Conservation (phyloP, 257 asterid genomes). For the Perilla frutescens region DNA sequence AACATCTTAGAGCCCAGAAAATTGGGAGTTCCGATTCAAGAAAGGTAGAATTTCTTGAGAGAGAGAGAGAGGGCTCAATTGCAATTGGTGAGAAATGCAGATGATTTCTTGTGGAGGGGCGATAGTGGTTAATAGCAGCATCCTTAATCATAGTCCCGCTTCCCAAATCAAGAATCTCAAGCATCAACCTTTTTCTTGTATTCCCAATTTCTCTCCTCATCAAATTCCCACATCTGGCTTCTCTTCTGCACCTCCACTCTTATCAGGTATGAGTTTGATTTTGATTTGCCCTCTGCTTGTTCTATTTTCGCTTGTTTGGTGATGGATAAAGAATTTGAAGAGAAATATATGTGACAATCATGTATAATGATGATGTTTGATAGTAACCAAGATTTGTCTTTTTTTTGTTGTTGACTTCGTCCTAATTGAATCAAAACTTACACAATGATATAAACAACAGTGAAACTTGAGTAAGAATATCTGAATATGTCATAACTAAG, state of each 20-base stretch:
- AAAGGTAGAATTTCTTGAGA: not conserved
- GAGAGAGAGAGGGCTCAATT: slow-evolving; percentile 10
- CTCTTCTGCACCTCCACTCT: slow-evolving; percentile 31
- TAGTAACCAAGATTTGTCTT: slow-evolving; percentile 4
- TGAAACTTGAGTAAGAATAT: not conserved
- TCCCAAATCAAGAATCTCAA: slow-evolving; percentile 44
- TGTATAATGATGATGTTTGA: not conserved
- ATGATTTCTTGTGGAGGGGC: slow-evolving; percentile 47
- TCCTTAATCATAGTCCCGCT: slow-evolving; percentile 32
- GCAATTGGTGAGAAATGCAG: slow-evolving; percentile 34
- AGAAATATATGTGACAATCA: not conserved
- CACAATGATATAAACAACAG: not conserved
- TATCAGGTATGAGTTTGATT: slow-evolving; percentile 43
- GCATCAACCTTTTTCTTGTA: slow-evolving; percentile 36
- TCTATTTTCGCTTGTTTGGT: not conserved
- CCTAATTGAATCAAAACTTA: not conserved
- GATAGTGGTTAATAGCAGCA: slow-evolving; percentile 31
- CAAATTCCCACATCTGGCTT: slow-evolving; percentile 35
- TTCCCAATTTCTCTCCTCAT: slow-evolving; percentile 39
- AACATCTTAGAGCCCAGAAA: slow-evolving; percentile 30
- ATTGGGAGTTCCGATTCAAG: slow-evolving; percentile 23
- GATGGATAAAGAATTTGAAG: slow-evolving; percentile 5
- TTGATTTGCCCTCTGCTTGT: not conserved
- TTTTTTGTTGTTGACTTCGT: slow-evolving; percentile 10
- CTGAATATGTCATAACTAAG: not conserved